Base-by-base conservation (phyloP, 805 yeast species). In the Kodamaea kaohsiungensis region DNA sequence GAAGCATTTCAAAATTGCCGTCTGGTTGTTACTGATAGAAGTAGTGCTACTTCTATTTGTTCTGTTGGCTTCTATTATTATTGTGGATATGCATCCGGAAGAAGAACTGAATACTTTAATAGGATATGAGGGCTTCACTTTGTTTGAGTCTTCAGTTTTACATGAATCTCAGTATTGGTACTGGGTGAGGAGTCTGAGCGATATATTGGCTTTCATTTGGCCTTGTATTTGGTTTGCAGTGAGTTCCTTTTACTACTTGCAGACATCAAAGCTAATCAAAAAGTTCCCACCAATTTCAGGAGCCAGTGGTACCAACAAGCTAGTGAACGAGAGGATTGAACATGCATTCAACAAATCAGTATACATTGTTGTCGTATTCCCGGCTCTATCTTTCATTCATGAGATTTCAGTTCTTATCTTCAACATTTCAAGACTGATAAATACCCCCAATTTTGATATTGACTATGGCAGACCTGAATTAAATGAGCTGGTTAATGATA, bases 271-370 rank as follows among this genome's bases (percentile, higher is more conserved):
- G 48, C 50, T 57, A 17, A 60, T 69, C n/a, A 51, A 59, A 7
- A 61, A 59, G 35, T 65, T 64, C 56, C 69, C 72, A 2, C 70
- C 71, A 13, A 58, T 58, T 43, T 17, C 61, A 2, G 27, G 56
- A 8, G 48, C 59, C 25, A 40, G 22, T 40, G 19, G 13, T 40
- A 9, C 8, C n/a, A 12, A 6, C 4, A 19, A 9, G 22, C 17
- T 6, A 7, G 45, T 17, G 3, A 40, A 40, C 13, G 13, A 4
- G 5, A 40, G 18, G 25, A 40, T 40, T 17, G n/a, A 3, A 6
- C 4, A 10, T 17, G 19, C 45, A 17, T 40, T 40, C 25, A 40
- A 40, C 13, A 40, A 40, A 6, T 40, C 45, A 15, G 17, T 40
- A 3, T 40, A 16, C 13, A 40, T 40, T 7, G 22, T 40, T 17